Evolutionary conservation across 2,329 filamentous ascomycete genomes (phyloP).

Genomic region (Sclerotinia spermophila): DNA sequence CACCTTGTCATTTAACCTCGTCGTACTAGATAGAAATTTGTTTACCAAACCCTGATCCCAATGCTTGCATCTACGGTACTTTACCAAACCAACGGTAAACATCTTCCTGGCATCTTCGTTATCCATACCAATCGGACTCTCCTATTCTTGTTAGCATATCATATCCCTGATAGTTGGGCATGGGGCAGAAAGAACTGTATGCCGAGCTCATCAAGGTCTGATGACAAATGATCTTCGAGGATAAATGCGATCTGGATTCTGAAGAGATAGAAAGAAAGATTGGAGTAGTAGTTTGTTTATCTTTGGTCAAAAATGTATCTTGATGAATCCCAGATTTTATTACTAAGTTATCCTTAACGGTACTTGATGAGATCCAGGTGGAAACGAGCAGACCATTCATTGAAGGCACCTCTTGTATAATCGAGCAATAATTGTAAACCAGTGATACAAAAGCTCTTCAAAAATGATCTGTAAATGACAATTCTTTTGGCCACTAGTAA

Average conservation of each 20-base stretch:
- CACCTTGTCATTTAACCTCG: neutral
- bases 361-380: neutral
- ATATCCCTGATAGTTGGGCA: neutral
- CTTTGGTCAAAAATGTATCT: neutral
- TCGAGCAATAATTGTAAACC: neutral
- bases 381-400: neutral
- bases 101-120: conserved; percentile 1
- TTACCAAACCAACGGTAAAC: conserved; percentile 20
- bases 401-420: neutral
- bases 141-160: conserved; percentile 7
- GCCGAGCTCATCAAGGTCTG: conserved; percentile 1
- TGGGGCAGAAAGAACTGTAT: neutral
- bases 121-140: conserved; percentile 16
- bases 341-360: neutral
- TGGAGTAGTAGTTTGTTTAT: neutral
- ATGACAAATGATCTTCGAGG: neutral
- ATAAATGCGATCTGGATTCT: neutral
- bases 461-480: neutral
- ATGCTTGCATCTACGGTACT: conserved; percentile 18
- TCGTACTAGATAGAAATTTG: neutral
- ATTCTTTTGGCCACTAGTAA: neutral
- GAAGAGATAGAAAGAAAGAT: neutral
- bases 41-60: conserved; percentile 5
- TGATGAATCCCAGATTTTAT: neutral
- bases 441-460: neutral